Evolutionary conservation across 2,329 filamentous ascomycete species (phyloP), one percentile per base, ranked within the genome.

Genomic region (Metarhizium robertsii): DNA sequence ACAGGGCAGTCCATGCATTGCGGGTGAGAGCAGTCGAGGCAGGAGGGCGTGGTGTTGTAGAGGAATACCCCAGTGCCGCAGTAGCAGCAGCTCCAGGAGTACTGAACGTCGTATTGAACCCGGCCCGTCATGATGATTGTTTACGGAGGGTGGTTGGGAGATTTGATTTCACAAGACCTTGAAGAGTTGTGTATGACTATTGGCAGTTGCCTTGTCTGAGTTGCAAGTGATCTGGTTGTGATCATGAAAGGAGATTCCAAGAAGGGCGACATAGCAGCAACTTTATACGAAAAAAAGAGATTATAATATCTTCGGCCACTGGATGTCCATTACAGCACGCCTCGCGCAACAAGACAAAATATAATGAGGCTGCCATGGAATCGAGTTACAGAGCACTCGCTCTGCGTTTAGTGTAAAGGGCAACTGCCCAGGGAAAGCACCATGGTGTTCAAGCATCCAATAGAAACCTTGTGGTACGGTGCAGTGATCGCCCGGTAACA

Each of bases 31-130:
- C 57, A 59, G n/a, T 46, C 38, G 6, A 57, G 20, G 53, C 57
- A 59, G 13, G 46, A 6, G 5, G 55, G 57, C 18, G 59, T 61
- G 16, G 53, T 58, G 18, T 29, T 30, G 52, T 42, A 52, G 6
- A 52, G 32, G 18, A 55, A 57, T 1, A 52, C 50, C 14, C 55
- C 57, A 30, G 42, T 50, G 18, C 55, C 57, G 38, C 55, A 57
- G 16, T 34, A 43, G 43, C 57, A 55, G 51, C 57, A 59, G 14
- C 14, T 51, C 57, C 57, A 59, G 49, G 54, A 53, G 55, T 59
- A 55, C 10, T 40, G 10, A 30, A 29, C n/a, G 34, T 51, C 10
- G 45, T 48, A 48, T 13, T 14, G 8, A 16, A 16, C 13, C 7
- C 11, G 34, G 13, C 30, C 30, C 10, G 14, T 20, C 13, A 42